These are phyloP conservation scores for Globisporangium cystogenes DNA, from an alignment of 352 stramenopile species.

Conservation along the genomic window DNA sequence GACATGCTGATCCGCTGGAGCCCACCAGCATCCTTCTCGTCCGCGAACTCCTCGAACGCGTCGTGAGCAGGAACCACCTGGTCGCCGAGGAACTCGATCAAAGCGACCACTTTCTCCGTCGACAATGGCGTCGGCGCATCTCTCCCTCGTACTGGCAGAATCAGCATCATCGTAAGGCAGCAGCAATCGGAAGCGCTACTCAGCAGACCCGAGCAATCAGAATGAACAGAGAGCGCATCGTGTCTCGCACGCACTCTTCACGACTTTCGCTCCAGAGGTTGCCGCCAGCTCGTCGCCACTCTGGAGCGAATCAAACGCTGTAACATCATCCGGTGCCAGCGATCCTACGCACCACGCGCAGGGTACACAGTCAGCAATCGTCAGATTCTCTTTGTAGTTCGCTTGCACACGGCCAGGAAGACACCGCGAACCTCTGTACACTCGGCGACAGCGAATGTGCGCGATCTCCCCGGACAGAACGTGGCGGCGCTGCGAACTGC, in stretches of 20 bases:
- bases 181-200: no score
- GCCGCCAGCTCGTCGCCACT: not conserved
- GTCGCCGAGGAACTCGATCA: conserved; percentile 63
- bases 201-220: no score
- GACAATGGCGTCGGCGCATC: conserved; percentile 13
- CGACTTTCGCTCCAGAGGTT: no score
- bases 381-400: not conserved
- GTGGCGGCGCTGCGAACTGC: conserved; percentile 29
- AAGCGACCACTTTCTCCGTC: conserved; percentile 35
- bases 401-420: not conserved
- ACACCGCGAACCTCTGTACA: conserved; percentile 13
- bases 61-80: conserved; percentile 52
- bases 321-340: not conserved
- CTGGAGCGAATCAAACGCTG: not conserved
- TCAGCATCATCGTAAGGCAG: not conserved
- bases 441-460: conserved; percentile 37
- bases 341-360: not conserved
- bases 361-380: not conserved
- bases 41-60: conserved; percentile 36
- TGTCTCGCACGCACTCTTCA: not conserved
- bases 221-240: no score
- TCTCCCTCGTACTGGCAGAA: not conserved
- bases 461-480: conserved; percentile 48
- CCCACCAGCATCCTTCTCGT: conserved; percentile 7
- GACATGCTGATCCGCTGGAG: conserved; percentile 36